A percentile compares a stretch with the other conserved stretches of the same genome.
Evolutionary conservation across 352 stramenopile genomes (phyloP).

Genomic region (Bremia lactucae): DNA sequence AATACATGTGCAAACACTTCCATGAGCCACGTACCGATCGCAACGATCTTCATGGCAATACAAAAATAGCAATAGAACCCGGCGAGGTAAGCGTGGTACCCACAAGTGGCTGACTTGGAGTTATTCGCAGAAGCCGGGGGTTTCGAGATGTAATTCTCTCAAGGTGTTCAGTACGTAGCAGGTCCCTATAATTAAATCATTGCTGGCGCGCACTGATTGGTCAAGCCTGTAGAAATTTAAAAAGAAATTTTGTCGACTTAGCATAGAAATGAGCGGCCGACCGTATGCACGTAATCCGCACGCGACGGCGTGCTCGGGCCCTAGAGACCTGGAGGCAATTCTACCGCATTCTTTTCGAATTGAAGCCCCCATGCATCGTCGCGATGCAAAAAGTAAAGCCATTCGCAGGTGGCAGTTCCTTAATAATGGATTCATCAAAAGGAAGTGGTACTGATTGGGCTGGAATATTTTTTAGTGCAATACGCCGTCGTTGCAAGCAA

Average conservation of each 20-base stretch:
- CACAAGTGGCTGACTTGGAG: slow-evolving; percentile 1
- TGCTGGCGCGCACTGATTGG: slow-evolving; percentile 15
- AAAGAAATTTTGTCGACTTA: neutral
- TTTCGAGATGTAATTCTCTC: slow-evolving; percentile 19
- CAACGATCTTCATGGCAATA: slow-evolving; percentile 78
- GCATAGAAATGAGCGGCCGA: slow-evolving; percentile 44
- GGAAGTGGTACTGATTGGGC: too few relatives aligned
- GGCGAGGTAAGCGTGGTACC: neutral
- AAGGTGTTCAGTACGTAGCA: slow-evolving; percentile 3
- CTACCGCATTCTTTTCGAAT: slow-evolving; percentile 52
- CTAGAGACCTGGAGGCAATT: slow-evolving; percentile 45
- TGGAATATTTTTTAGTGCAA: slow-evolving; percentile 35
- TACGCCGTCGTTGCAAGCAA: slow-evolving; percentile 53
- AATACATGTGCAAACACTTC: too few relatives aligned
- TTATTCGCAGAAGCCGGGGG: slow-evolving; percentile 14
- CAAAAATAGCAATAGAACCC: too few relatives aligned
- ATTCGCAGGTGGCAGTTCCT: slow-evolving; percentile 31
- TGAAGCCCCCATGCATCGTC: slow-evolving; percentile 9
- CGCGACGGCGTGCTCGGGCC: slow-evolving; percentile 32
- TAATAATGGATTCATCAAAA: too few relatives aligned
- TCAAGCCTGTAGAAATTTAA: neutral
- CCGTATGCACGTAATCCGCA: slow-evolving; percentile 53
- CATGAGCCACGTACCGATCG: slow-evolving; percentile 67
- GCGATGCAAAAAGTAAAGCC: slow-evolving; percentile 29
- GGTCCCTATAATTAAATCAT: slow-evolving; percentile 3